Base-by-base conservation (phyloP, 2,329 filamentous ascomycete genomes). In the Podosphaera fusca region DNA sequence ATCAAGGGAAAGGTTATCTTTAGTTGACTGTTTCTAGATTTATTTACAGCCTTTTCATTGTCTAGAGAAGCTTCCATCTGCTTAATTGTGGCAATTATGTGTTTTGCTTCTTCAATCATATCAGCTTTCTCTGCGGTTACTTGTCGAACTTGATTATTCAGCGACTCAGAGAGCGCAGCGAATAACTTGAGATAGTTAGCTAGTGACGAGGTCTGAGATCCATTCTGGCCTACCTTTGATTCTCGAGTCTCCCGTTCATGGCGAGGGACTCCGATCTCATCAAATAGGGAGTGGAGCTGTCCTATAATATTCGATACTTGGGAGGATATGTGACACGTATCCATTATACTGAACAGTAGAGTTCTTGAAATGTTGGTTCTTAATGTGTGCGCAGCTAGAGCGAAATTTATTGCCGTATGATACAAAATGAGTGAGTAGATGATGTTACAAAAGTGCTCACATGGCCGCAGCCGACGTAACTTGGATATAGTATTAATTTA, bases 291-390 rank as follows among this genome's bases (percentile, higher is more conserved):
- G 71, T 96, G 90, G 60, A 98, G 78, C 71, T 95, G 88, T 70
- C 80, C 81, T 68, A 96, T 88, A 67, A 95, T 95, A 66, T 80
- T 87, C 63, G 87, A 92, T 72, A 98, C 87, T 79, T 96, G 92
- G 70, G 94, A 87, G 64, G 87, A 85, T 68, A 96, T 76, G 70
- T 94, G 94, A 69, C 85, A 87, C 59, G 89, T 87, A 72, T 95
- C 89, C 82, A 95, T 94, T 56, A 59, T 62, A 60, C 31, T 54
- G 33, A 56, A 34, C 30, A 3, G 46, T 6, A 14, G 54, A 42
- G 5, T n/a, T 53, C 59, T 36, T 55, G 58, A 60, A 56, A 58
- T 60, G 42, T 34, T 55, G n/a, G 3, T 36, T 4, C 6, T 31
- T 51, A 30, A n/a, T 55, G 21, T 47, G 30, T 36, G 21, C 29